Evolutionary conservation across 2,329 filamentous ascomycete genomes (phyloP), one percentile per base, ranked within the genome.

Genomic region (Pseudogymnoascus sp.): DNA sequence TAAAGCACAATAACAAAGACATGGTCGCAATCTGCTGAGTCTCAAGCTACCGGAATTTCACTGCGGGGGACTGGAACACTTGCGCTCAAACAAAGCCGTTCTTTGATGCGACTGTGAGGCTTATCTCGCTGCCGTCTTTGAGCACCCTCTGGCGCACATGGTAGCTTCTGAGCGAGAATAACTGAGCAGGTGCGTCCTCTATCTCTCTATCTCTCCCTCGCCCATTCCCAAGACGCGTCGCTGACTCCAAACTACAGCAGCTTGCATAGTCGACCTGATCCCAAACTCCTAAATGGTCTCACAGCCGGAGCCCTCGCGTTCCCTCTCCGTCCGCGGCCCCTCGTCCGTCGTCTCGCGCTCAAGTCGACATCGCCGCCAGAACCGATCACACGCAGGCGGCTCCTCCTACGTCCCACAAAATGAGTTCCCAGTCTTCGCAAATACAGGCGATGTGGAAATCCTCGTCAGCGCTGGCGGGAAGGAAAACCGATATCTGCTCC

Each of bases 391-490:
- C 73, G 85, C 89, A 70, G 91, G 91, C 64, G 88, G 88, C 65
- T 79, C 82, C 35, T 83, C 85, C 16, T 87, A 88, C 71, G 78
- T 85, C 24, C 84, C 89, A 43, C 89, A 90, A 72, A 97, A 97
- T 74, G 93, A 97, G 74, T 98, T 97, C 70, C 93, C 93, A 22
- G 79, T 96, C 72, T 98, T 97, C 76, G 87, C 87, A 60, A 88
- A 93, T 70, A 93, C 90, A 38, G 93, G 93, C 72, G 93, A 98
- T 76, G 91, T 97, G 71, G 93, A 98, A 77, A 92, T 98, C 66
- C 73, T 93, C 62, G 84, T 97, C 70, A 84, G 82, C 72, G 82
- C 85, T 12, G 83, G 89, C 61, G 59, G 84, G 66, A 85, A 87
- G 72, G 89, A 95, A 76, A 90, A 91, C 73, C 84, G 89, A 65